Evolutionary conservation across 2,329 filamentous ascomycete species (phyloP).

Genomic region (Claviceps pusilla): DNA sequence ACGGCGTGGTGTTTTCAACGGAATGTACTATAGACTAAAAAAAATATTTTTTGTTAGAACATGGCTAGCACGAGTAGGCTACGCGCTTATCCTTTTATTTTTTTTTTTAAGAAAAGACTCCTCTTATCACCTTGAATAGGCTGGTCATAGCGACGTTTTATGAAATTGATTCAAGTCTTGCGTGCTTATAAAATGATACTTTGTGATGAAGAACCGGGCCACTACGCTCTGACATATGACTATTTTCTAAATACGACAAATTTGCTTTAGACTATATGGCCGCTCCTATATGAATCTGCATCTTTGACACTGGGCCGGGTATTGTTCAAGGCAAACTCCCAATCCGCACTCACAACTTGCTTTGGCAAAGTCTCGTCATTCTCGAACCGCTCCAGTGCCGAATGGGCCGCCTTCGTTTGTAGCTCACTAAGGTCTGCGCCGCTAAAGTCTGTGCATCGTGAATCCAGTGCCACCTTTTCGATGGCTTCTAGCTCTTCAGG

Average conservation of each 20-base stretch:
- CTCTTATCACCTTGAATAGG: not conserved
- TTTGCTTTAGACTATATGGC: no score
- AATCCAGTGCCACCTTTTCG: conserved; percentile 48
- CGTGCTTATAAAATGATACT: no score
- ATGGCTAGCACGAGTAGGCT: conserved; percentile 11
- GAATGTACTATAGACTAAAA: conserved; percentile 24
- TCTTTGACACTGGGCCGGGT: conserved; percentile 36
- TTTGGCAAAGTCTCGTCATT: conserved; percentile 11
- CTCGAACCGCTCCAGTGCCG: conserved; percentile 28
- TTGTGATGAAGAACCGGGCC: no score
- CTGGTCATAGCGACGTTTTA: not conserved
- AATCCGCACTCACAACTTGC: conserved; percentile 27
- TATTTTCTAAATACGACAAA: no score
- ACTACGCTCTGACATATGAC: no score
- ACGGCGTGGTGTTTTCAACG: conserved; percentile 13
- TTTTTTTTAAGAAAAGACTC: conserved; percentile 14
- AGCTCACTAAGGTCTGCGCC: conserved; percentile 44
- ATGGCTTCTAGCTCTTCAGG: conserved; percentile 39
- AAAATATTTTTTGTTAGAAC: conserved; percentile 11
- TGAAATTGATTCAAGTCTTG: no score
- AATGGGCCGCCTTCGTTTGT: conserved; percentile 34
- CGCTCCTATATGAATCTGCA: conserved; percentile 27
- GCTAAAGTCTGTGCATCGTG: conserved; percentile 61
- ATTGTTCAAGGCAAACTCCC: conserved; percentile 35
- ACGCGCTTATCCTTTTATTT: conserved; percentile 14